Percentiles rank a stretch among this genome's conserved stretches.
These are phyloP conservation scores for Globisporangium viniferum DNA, from an alignment of 352 stramenopile species.

Conservation along the genomic window DNA sequence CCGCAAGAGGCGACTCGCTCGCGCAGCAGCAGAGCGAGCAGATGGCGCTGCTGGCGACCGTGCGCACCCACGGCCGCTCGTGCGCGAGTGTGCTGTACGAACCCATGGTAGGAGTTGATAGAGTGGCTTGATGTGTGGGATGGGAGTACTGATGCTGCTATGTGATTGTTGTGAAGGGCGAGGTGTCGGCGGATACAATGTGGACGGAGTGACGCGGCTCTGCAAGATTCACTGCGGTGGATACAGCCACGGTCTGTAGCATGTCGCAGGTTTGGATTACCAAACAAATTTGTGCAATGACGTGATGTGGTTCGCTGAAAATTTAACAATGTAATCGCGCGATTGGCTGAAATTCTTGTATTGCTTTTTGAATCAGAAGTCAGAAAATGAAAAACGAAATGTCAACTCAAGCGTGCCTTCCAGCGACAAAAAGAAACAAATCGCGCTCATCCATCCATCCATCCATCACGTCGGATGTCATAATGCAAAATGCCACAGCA, in stretches of 20 bases:
- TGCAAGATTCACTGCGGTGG: not conserved
- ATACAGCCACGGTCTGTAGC: too few species aligned
- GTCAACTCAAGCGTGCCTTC: not conserved
- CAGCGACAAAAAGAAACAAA: too few species aligned
- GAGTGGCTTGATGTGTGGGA: not conserved
- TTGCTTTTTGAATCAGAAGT: not conserved
- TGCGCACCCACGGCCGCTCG: slow-evolving; percentile 51
- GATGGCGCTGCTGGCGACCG: slow-evolving; percentile 39
- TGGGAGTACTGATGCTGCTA: not conserved
- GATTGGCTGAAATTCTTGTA: not conserved
- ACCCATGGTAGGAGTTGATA: slow-evolving; percentile 34
- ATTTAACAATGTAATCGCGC: not conserved
- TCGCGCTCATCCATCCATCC: too few species aligned
- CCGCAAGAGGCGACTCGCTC: slow-evolving; percentile 28
- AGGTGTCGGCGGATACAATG: slow-evolving; percentile 32
- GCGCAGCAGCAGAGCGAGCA: slow-evolving; percentile 37
- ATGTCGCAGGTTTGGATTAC: not conserved
- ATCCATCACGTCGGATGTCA: not conserved
- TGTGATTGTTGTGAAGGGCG: slow-evolving; percentile 15
- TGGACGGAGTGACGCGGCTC: not conserved
- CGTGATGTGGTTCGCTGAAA: not conserved
- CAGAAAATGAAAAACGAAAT: not conserved
- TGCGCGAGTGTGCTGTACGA: slow-evolving; percentile 28
- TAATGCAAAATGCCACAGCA: not conserved
- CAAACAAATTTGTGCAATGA: not conserved